Evolutionary conservation across 148 eudicot species (phyloP).

Genomic region (Silene conica): DNA sequence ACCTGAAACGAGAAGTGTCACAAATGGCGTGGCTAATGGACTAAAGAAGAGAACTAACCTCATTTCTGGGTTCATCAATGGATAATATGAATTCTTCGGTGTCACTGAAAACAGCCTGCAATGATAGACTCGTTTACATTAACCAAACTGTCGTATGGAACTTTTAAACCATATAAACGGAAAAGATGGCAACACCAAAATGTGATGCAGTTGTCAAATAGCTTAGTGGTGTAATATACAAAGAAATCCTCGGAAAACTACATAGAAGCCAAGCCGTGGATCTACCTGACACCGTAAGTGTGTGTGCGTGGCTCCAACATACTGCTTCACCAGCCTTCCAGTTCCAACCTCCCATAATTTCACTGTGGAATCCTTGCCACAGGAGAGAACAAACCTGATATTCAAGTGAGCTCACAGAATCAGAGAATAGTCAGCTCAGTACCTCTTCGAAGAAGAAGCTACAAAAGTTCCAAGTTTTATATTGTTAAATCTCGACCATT

Average conservation of each 20-base stretch:
- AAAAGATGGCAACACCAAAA: background rate
- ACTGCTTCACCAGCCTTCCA: slow-evolving; percentile 84
- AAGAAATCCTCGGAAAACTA: background rate
- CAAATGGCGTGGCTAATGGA: background rate
- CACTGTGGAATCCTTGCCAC: slow-evolving; percentile 74
- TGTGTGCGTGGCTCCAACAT: slow-evolving; percentile 70
- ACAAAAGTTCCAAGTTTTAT: no score
- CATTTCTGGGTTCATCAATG: slow-evolving; percentile 74
- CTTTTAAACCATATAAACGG: background rate
- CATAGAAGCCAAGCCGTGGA: slow-evolving; percentile 2
- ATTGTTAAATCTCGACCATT: no score
- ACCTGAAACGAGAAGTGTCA: background rate
- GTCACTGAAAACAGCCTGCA: slow-evolving; percentile 77
- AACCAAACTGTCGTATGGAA: background rate
- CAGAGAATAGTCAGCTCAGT: background rate
- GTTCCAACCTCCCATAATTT: slow-evolving; percentile 93
- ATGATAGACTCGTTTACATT: background rate
- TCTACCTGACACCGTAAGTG: slow-evolving; percentile 73
- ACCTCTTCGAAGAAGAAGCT: background rate
- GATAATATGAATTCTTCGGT: slow-evolving; percentile 75
- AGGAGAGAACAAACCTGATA: slow-evolving; percentile 69
- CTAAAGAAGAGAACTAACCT: slow-evolving; percentile 37
- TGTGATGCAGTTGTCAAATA: background rate
- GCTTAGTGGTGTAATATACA: background rate
- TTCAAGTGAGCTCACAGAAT: slow-evolving; percentile 6